Percentiles rank a stretch among this genome's conserved stretches.
Evolutionary conservation across 768 basidiomycete species (phyloP).

Genomic region (Boletus huronensis): DNA sequence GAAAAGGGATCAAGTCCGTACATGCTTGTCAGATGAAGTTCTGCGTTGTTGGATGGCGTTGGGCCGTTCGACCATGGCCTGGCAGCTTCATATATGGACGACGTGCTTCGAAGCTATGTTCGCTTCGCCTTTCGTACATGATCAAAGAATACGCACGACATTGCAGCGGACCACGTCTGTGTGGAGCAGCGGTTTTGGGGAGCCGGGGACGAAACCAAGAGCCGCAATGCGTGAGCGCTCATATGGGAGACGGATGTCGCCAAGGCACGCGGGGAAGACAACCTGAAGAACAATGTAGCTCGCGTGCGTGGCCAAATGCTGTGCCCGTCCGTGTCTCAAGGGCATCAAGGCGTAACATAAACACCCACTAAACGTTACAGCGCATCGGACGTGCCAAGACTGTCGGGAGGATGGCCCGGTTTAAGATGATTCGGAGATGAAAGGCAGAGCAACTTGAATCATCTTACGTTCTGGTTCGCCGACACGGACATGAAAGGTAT

Average conservation of each 20-base stretch:
- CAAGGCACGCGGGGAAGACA: background rate
- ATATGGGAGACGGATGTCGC: background rate
- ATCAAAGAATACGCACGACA: background rate
- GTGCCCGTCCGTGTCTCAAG: conserved; percentile 6
- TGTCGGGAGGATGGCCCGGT: background rate
- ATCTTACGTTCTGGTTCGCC: background rate
- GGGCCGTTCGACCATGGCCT: background rate
- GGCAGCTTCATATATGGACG: conserved; percentile 11
- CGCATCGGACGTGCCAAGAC: background rate
- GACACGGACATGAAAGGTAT: background rate
- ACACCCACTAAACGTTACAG: background rate
- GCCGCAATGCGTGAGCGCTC: background rate
- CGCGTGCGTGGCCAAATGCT: background rate
- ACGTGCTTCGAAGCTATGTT: conserved; percentile 17
- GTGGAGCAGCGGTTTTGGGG: background rate
- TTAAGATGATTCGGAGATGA: background rate
- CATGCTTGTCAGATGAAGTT: conserved; percentile 5
- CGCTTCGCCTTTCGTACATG: background rate
- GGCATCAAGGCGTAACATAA: background rate
- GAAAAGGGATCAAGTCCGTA: conserved; percentile 31
- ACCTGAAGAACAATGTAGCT: background rate
- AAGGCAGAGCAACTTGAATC: background rate
- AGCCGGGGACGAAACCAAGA: background rate
- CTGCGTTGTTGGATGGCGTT: background rate
- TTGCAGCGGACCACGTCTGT: background rate